Percentiles rank a stretch among this genome's conserved stretches.
Evolutionary conservation across 2,329 filamentous ascomycete species (phyloP).

Genomic region (Didymella arachidicola): DNA sequence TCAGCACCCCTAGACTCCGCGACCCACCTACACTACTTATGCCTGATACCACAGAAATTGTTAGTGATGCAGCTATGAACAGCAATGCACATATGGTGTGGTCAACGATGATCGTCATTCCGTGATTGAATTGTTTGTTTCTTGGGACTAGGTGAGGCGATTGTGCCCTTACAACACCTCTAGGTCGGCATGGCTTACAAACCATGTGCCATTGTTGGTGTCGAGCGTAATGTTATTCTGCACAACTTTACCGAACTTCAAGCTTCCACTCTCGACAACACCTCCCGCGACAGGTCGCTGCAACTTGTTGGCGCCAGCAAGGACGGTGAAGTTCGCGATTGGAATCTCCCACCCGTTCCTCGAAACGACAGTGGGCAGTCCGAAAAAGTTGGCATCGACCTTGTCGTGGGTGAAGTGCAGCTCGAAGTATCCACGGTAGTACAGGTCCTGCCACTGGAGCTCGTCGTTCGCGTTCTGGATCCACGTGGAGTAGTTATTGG

Average conservation of each 20-base stretch:
- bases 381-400: conserved; percentile 71
- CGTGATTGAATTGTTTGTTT: not conserved
- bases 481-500: conserved; percentile 54
- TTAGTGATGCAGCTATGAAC: not conserved
- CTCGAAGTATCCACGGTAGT: conserved; percentile 77
- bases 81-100: not conserved
- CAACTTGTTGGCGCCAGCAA: conserved; percentile 67
- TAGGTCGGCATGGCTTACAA: conserved; percentile 40
- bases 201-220: conserved; percentile 46
- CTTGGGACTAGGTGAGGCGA: not conserved
- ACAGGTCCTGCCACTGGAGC: conserved; percentile 76
- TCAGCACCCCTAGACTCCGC: too few species aligned
- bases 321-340: conserved; percentile 74
- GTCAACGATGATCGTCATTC: not conserved
- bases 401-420: conserved; percentile 62
- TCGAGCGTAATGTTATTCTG: conserved; percentile 48
- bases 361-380: conserved; percentile 65
- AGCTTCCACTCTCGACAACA: conserved; percentile 63
- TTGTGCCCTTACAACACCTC: conserved; percentile 30
- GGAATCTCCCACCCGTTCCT: conserved; percentile 71
- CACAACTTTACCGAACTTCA: conserved; percentile 57
- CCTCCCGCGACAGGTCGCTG: conserved; percentile 59
- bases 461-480: conserved; percentile 62
- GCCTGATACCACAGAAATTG: too few species aligned
- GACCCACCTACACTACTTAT: too few species aligned